A percentile compares a stretch with the other conserved stretches of the same genome.
Conservation (phyloP, 1,284 basidiomycete species). For the Gomphus bonarii region DNA sequence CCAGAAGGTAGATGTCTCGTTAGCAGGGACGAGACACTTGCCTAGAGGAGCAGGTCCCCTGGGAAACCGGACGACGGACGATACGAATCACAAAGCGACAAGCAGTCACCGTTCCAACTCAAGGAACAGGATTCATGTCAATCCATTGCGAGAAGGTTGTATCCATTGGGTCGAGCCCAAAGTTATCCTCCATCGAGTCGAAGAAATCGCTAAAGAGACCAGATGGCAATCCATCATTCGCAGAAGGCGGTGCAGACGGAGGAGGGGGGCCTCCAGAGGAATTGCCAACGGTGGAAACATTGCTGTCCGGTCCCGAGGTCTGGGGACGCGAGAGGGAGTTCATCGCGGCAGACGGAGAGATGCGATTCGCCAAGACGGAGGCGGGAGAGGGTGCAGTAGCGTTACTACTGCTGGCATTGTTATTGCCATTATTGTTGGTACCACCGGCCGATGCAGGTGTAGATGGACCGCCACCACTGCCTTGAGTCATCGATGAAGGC, state of each 20-base stretch:
- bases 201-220: conserved; percentile 7
- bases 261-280: background rate
- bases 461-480: background rate
- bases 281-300: background rate
- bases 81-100: too few relatives aligned
- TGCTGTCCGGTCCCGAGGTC: conserved; percentile 5
- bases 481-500: background rate
- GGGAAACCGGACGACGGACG: too few relatives aligned
- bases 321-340: conserved; percentile 7
- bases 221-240: background rate
- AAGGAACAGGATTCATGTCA: conserved; percentile 5
- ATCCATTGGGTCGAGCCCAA: background rate
- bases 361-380: conserved; percentile 27
- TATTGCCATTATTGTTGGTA: conserved; percentile 34
- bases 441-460: conserved; percentile 20
- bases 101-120: background rate
- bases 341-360: conserved; percentile 8
- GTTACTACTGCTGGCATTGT: conserved; percentile 29
- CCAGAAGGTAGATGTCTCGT: background rate
- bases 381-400: conserved; percentile 37
- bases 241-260: conserved; percentile 11
- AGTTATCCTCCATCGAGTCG: conserved; percentile 5
- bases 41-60: too few relatives aligned
- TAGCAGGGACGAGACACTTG: background rate
- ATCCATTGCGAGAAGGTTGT: conserved; percentile 9